Percentiles rank a stretch among this genome's conserved stretches.
Conservation (phyloP, 441 rosid species). For the Adansonia gregorii region DNA sequence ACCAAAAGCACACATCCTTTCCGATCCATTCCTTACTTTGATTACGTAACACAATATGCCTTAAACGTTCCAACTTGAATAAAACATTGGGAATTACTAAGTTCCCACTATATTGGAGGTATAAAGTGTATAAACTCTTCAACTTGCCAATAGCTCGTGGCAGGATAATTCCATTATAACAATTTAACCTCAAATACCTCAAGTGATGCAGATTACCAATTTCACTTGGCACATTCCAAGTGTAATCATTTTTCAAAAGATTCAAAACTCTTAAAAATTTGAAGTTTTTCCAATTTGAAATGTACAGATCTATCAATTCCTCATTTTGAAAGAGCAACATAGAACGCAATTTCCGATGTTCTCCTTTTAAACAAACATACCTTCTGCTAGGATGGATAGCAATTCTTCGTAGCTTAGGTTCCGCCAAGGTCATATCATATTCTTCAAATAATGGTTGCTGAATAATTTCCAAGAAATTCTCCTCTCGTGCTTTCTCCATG, state of each 20-base stretch:
- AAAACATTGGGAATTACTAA: not conserved
- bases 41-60: not conserved
- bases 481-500: conserved; percentile 3
- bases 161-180: fast-evolving
- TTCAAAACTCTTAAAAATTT: not conserved
- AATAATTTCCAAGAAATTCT: not conserved
- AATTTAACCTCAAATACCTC: not conserved
- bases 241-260: not conserved
- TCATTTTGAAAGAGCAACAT: not conserved
- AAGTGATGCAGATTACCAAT: not conserved
- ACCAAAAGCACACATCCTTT: not conserved
- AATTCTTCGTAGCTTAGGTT: not conserved
- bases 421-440: not conserved
- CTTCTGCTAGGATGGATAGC: conserved; percentile 11
- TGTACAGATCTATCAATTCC: not conserved
- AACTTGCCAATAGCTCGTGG: not conserved
- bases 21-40: not conserved
- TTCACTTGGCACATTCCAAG: not conserved
- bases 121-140: conserved; percentile 3
- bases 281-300: not conserved
- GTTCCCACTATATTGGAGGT: not conserved
- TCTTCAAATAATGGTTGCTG: not conserved
- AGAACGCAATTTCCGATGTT: not conserved
- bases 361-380: not conserved
- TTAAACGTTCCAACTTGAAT: not conserved